phyloP scores from a whole-genome alignment of 495 filamentous ascomycete species.

The Aspergillus ostianus region DNA sequence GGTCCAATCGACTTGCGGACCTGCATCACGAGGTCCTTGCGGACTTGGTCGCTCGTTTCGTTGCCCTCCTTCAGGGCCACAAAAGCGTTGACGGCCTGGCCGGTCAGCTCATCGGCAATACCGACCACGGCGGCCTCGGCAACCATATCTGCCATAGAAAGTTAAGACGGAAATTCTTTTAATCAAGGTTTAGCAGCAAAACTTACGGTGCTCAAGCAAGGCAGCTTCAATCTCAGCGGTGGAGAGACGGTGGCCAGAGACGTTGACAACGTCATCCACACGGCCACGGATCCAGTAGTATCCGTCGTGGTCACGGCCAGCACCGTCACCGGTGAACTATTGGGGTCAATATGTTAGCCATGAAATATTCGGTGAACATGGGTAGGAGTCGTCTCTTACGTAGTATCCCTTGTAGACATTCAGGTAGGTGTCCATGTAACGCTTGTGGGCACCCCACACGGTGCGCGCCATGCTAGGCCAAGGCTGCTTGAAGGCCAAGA shows the following conservation, averaged over 20 bases:
- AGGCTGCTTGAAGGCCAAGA: slow-evolving; percentile 94
- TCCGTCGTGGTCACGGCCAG: slow-evolving; percentile 94
- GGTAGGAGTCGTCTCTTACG: slow-evolving; percentile 51
- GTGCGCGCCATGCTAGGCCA: slow-evolving; percentile 99
- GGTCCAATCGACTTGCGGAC: slow-evolving; percentile 96
- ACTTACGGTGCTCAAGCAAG: slow-evolving; percentile 81
- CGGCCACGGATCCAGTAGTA: slow-evolving; percentile 99
- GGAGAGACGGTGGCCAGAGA: slow-evolving; percentile 91
- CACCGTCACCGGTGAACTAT: slow-evolving; percentile 97
- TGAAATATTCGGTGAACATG: background rate
- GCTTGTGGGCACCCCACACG: slow-evolving; percentile 96
- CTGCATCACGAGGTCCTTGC: slow-evolving; percentile 90
- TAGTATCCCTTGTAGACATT: slow-evolving; percentile 99
- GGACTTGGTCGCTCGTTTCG: slow-evolving; percentile 74
- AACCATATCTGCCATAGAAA: slow-evolving; percentile 45
- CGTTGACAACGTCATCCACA: slow-evolving; percentile 98
- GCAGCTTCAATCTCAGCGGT: slow-evolving; percentile 98
- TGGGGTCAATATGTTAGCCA: slow-evolving; percentile 10
- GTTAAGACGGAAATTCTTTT: slow-evolving; percentile 17
- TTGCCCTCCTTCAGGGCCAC: slow-evolving; percentile 87
- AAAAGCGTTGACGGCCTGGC: slow-evolving; percentile 96
- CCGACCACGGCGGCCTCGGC: slow-evolving; percentile 97
- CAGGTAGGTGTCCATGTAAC: slow-evolving; percentile 98
- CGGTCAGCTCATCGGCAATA: slow-evolving; percentile 87
- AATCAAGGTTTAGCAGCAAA: background rate